Evolutionary conservation across 257 asterid genomes (phyloP).

Genomic region (Solanum neorickii): DNA sequence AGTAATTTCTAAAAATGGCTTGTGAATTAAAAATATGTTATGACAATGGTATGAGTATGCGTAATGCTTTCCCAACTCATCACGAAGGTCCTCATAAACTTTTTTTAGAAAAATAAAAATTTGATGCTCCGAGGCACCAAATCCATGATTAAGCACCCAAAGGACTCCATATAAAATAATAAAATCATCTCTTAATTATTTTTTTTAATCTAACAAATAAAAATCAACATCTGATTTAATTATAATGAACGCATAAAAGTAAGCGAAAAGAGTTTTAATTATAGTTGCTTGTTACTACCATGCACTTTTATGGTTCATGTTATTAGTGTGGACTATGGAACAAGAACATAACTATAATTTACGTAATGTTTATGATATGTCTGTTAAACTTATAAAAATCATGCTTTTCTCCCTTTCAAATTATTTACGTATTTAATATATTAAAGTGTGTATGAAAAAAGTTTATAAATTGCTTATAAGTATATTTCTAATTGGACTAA

Average conservation of each 20-base stretch:
- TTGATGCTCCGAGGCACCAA: no score
- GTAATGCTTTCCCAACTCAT: no score
- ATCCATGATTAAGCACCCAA: no score
- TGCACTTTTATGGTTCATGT: not conserved
- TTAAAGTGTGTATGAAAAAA: not conserved
- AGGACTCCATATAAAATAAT: no score
- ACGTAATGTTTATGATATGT: not conserved
- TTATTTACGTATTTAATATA: not conserved
- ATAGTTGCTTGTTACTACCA: not conserved
- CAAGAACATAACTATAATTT: not conserved
- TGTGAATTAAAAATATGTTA: no score
- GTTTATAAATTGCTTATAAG: not conserved
- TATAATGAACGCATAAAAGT: not conserved
- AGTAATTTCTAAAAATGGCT: no score
- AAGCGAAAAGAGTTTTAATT: not conserved
- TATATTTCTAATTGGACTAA: not conserved
- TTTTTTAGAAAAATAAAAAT: no score
- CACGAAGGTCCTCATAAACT: fast-evolving
- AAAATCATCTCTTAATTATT: no score
- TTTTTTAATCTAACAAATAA: no score
- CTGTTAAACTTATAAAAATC: not conserved
- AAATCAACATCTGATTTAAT: no score
- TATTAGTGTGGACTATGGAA: not conserved
- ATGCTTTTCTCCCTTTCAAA: not conserved
- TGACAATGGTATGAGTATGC: no score